phyloP scores from a whole-genome alignment of 495 filamentous ascomycete species.

The Cudoniella acicularis region DNA sequence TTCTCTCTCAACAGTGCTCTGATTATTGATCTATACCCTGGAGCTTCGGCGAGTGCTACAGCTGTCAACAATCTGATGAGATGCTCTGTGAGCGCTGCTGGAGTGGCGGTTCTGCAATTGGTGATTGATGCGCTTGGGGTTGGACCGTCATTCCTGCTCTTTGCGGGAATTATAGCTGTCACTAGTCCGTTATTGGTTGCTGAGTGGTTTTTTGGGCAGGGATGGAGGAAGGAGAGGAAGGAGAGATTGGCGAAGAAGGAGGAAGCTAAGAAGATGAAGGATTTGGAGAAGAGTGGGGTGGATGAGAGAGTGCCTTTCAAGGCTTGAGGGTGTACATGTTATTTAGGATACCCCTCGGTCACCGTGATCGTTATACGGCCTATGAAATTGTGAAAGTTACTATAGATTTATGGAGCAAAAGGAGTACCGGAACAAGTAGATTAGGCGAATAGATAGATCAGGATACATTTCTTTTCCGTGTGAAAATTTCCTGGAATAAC shows the following conservation, averaged over 20 bases:
- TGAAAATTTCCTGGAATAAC: no score
- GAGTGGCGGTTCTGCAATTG: slow-evolving; percentile 56
- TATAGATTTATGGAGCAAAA: no score
- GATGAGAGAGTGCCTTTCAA: no score
- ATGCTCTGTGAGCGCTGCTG: slow-evolving; percentile 58
- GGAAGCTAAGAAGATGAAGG: not conserved
- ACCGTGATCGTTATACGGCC: no score
- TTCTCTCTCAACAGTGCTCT: slow-evolving; percentile 26
- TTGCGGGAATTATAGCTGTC: slow-evolving; percentile 29
- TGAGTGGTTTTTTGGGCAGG: slow-evolving; percentile 16
- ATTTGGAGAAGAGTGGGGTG: not conserved
- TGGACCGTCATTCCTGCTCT: slow-evolving; percentile 62
- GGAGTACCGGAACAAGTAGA: no score
- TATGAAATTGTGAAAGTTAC: no score
- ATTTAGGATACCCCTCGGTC: no score
- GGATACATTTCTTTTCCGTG: no score
- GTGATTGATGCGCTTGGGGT: slow-evolving; percentile 54
- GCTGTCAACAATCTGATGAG: slow-evolving; percentile 62
- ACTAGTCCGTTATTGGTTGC: slow-evolving; percentile 3
- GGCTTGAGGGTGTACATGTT: no score
- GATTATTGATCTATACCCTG: slow-evolving; percentile 28
- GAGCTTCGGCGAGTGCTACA: slow-evolving; percentile 52
- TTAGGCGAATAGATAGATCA: no score
- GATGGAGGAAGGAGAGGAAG: slow-evolving; percentile 10
- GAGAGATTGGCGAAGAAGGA: slow-evolving; percentile 3